Conservation (phyloP, 495 filamentous ascomycete species). For the Neurospora sp. region DNA sequence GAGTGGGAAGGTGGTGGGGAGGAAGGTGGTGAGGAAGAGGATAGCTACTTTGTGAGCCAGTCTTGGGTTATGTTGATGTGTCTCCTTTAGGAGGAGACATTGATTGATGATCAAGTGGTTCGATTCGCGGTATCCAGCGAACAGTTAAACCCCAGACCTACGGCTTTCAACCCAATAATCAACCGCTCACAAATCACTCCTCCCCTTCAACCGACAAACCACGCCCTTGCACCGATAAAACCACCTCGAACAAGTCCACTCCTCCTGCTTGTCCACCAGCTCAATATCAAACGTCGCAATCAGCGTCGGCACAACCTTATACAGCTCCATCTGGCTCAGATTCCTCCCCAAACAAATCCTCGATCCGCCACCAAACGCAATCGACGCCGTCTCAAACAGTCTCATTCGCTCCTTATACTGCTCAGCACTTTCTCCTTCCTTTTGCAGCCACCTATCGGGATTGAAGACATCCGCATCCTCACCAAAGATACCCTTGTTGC, state of each 20-base stretch:
- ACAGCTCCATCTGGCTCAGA: constrained; percentile 52
- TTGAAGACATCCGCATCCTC: constrained; percentile 36
- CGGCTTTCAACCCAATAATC: neutral
- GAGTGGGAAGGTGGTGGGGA: neutral
- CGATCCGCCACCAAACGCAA: constrained; percentile 51
- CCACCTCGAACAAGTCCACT: constrained; percentile 13
- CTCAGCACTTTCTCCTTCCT: constrained; percentile 17
- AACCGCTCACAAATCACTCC: neutral
- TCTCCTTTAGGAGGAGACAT: neutral
- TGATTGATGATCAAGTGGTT: neutral
- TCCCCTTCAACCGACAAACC: constrained; percentile 6
- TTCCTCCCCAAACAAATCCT: constrained; percentile 58
- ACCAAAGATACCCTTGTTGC: constrained; percentile 39
- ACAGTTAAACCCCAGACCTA: too few species aligned
- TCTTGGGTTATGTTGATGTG: neutral
- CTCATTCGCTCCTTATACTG: constrained; percentile 10
- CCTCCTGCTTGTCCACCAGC: constrained; percentile 10
- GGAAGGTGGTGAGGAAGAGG: neutral
- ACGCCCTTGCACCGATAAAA: constrained; percentile 13
- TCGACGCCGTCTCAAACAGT: constrained; percentile 14
- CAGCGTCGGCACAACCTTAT: constrained; percentile 54
- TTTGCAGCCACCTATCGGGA: constrained; percentile 38
- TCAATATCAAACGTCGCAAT: constrained; percentile 40
- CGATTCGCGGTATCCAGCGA: neutral
- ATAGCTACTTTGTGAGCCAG: neutral